Evolutionary conservation across 768 basidiomycete genomes (phyloP).

Genomic region (Leccinum subtestaceum): DNA sequence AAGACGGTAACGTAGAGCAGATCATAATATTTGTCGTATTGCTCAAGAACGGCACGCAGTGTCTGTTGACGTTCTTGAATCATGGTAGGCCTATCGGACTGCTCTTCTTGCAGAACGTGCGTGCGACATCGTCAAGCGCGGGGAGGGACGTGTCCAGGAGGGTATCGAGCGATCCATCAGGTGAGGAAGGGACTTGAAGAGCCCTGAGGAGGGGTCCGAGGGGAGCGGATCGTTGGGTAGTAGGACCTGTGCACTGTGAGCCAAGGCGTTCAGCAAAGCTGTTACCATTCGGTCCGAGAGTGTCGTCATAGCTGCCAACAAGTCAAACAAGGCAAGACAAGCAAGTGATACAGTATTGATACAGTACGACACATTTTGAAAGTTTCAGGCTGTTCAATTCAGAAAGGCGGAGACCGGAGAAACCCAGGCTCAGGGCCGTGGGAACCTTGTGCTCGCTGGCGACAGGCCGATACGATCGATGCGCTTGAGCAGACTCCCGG

Average conservation of each 20-base stretch:
- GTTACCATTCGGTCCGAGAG: constrained; percentile 83
- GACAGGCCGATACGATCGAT: too few species aligned
- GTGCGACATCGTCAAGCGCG: constrained; percentile 68
- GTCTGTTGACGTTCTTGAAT: constrained; percentile 56
- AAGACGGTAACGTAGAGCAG: too few species aligned
- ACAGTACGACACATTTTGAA: constrained; percentile 40
- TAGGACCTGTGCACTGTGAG: constrained; percentile 39
- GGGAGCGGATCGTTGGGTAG: constrained; percentile 81
- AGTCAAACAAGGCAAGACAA: constrained; percentile 59
- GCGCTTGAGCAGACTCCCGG: too few species aligned
- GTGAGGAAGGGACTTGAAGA: constrained; percentile 70
- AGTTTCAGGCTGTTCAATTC: constrained; percentile 16
- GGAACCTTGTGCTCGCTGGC: too few species aligned
- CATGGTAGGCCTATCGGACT: constrained; percentile 46
- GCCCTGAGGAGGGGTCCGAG: constrained; percentile 62
- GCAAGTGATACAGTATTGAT: constrained; percentile 40
- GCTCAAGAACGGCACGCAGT: too few species aligned
- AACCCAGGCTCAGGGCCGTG: too few species aligned
- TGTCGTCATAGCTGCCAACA: constrained; percentile 69
- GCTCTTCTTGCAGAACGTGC: constrained; percentile 69
- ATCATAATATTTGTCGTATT: too few species aligned
- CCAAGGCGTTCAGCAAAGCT: constrained; percentile 84
- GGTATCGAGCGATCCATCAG: constrained; percentile 68
- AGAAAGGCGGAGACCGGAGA: constrained; percentile 5
- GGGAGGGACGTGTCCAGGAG: constrained; percentile 71